Base-by-base conservation (phyloP, 371 early-diverging fungal species). In the Saksenaea oblongispora region DNA sequence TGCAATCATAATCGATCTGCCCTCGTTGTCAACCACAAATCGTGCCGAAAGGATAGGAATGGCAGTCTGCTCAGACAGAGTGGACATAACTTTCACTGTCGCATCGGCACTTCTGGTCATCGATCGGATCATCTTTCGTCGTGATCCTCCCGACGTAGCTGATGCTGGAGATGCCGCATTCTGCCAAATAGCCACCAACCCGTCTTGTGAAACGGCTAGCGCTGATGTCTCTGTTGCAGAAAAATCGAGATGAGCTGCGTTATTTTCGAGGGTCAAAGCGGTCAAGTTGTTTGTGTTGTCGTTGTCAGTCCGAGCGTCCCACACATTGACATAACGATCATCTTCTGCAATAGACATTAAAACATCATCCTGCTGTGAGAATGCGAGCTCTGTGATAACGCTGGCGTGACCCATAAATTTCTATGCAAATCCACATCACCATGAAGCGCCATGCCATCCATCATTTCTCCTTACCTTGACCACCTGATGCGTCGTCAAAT, bases 361-460 rank as follows among this genome's bases (percentile, higher is more conserved):
- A 7, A 84, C 67, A 67, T 80, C 81, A 47, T 85, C 88, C 58
- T 87, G 76, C 24, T 75, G 69, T 8, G 87, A 82, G 61, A 91
- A 89, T 9, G 75, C 65, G 31, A 89, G 67, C 51, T 81, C 76
- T 15, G 78, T 84, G 37, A 92, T 80, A 17, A 73, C 71, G 39
- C 88, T 86, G 8, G 91, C 92, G 64, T 93, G 93, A 24, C 91
- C 93, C 59, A 88, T 86, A 63, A 84, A 90, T 69, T 78, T 85
- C 83, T 84, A 68, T 14, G 36, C 15, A 42, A 26, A 11, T 27
- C 15, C 47, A 11, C 35, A 24, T 10, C 13, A 28, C 42, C 14
- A 13, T 39, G 13, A 18, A 14, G 24, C 39, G 13, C 7, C 9
- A n/a, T 11, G 51, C 51, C 4, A 17, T 22, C 22, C 7, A 11